Percentiles rank a stretch among this genome's conserved stretches.
phyloP scores from a whole-genome alignment of 2,329 filamentous ascomycete species.

The Trichoderma koningii region DNA sequence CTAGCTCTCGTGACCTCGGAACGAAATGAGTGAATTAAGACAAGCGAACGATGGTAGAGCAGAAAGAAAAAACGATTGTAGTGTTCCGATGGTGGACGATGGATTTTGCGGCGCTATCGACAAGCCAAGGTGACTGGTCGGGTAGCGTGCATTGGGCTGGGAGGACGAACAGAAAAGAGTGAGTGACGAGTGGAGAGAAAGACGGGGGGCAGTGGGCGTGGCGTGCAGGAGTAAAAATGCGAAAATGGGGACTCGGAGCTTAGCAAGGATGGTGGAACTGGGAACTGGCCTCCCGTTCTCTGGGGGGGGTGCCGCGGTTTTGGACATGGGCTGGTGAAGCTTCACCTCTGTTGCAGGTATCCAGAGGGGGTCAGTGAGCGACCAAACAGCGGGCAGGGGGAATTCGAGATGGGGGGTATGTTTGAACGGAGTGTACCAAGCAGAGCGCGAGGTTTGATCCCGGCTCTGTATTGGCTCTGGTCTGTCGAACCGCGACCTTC shows the following conservation, averaged over 20 bases:
- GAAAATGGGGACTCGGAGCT: slow-evolving; percentile 26
- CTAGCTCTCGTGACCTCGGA: slow-evolving; percentile 15
- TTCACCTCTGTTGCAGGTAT: slow-evolving; percentile 23
- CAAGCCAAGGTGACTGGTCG: slow-evolving; percentile 28
- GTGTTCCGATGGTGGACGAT: slow-evolving; percentile 15
- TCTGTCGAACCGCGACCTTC: neutral
- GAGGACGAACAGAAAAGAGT: slow-evolving; percentile 21
- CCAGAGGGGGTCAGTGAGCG: slow-evolving; percentile 21
- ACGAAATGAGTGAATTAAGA: slow-evolving; percentile 22
- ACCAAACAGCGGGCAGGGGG: slow-evolving; percentile 18
- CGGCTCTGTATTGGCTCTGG: slow-evolving; percentile 11
- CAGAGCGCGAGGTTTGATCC: slow-evolving; percentile 7
- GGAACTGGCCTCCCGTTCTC: slow-evolving; percentile 25
- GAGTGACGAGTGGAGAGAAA: slow-evolving; percentile 25
- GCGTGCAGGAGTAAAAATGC: slow-evolving; percentile 28
- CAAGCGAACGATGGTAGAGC: slow-evolving; percentile 21
- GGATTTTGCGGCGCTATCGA: slow-evolving; percentile 27
- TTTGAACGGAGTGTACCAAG: slow-evolving; percentile 17
- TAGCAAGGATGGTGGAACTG: slow-evolving; percentile 23
- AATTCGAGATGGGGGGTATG: slow-evolving; percentile 22
- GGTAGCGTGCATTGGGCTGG: slow-evolving; percentile 28
- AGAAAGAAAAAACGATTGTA: slow-evolving; percentile 16
- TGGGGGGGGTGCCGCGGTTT: slow-evolving; percentile 24
- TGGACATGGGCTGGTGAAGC: slow-evolving; percentile 25
- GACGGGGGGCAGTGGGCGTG: slow-evolving; percentile 24